These are phyloP conservation scores for Colletotrichum brevisporum DNA, from an alignment of 2,329 filamentous ascomycete genomes.

Conservation along the genomic window DNA sequence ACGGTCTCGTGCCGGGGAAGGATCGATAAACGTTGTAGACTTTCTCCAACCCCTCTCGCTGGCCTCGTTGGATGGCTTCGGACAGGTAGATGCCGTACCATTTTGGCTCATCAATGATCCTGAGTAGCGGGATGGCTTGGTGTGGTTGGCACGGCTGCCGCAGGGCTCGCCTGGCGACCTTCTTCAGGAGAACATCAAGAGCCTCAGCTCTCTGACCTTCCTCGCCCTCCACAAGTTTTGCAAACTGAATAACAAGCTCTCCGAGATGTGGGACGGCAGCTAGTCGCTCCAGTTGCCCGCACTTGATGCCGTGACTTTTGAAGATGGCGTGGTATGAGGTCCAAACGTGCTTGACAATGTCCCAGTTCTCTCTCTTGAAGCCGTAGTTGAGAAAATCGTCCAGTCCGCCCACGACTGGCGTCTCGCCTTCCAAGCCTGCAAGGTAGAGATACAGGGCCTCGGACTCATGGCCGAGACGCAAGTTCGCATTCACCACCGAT, in stretches of 20 bases:
- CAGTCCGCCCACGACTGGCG: slow-evolving; percentile 55
- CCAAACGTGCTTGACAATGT: slow-evolving; percentile 54
- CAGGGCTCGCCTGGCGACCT: slow-evolving; percentile 51
- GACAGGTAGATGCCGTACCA: slow-evolving; percentile 62
- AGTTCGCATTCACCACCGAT: slow-evolving; percentile 57
- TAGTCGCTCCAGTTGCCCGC: slow-evolving; percentile 42
- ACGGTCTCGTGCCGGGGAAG: slow-evolving; percentile 55
- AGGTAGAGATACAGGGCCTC: slow-evolving; percentile 58
- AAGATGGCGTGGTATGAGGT: slow-evolving; percentile 48
- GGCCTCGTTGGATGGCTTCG: slow-evolving; percentile 46
- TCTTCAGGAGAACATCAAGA: slow-evolving; percentile 47
- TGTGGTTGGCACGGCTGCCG: slow-evolving; percentile 51
- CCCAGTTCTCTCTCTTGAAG: slow-evolving; percentile 55
- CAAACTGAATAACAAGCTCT: slow-evolving; percentile 51
- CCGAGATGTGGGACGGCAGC: slow-evolving; percentile 48
- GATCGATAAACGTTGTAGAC: slow-evolving; percentile 63
- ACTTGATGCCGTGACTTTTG: slow-evolving; percentile 10
- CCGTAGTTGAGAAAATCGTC: slow-evolving; percentile 60
- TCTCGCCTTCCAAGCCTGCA: slow-evolving; percentile 51
- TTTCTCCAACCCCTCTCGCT: slow-evolving; percentile 51
- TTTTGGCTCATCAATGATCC: slow-evolving; percentile 52
- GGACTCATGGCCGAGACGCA: slow-evolving; percentile 55
- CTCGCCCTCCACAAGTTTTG: neutral
- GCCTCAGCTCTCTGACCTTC: neutral
- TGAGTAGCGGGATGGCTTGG: slow-evolving; percentile 56